Evolutionary conservation across 495 filamentous ascomycete genomes (phyloP), one percentile per base, ranked within the genome.

Genomic region (Penicillium soppii): DNA sequence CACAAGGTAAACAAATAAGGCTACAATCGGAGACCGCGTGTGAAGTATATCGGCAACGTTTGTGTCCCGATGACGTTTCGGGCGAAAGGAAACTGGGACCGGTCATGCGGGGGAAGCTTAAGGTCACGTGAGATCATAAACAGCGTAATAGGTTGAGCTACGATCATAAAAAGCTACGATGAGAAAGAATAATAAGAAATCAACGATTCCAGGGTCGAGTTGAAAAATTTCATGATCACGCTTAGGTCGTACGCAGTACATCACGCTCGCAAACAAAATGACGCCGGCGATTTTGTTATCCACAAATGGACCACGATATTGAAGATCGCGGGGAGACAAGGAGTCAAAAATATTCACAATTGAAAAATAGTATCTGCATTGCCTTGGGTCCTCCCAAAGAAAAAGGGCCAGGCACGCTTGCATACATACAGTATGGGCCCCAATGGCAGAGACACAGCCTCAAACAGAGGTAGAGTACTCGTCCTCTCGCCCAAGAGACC

Each of bases 301-400:
- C 58, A 65, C 61, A 65, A 40, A 43, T 43, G 46, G 26, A 38
- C 47, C 47, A 25, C 47, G 43, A 46, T 35, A 50, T 16, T n/a
- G 46, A 25, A 41, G 48, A 58, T 63, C 57, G 56, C 47, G 55
- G 62, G 54, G 47, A 50, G 47, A 57, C 39, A 58, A 50, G 50
- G 42, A 49, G 50, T 51, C 48, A 51, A 58, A 53, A 62, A 68
- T 73, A 73, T 73, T 66, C 67, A 73, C 70, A 73, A 58, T 61
- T 59, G 65, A 66, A 62, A 55, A 51, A 55, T 41, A 58, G 48
- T 48, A 50, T 53, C 48, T 52, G 43, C 54, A 65, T 57, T 36
- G 44, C 32, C 44, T 36, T 47, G 29, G 15, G 51, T 49, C 53
- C 53, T 48, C 26, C 52, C 50, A 42, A 20, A 43, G 23, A 17